Base-by-base conservation (phyloP, 2,329 filamentous ascomycete species). In the Alternaria burnsii region DNA sequence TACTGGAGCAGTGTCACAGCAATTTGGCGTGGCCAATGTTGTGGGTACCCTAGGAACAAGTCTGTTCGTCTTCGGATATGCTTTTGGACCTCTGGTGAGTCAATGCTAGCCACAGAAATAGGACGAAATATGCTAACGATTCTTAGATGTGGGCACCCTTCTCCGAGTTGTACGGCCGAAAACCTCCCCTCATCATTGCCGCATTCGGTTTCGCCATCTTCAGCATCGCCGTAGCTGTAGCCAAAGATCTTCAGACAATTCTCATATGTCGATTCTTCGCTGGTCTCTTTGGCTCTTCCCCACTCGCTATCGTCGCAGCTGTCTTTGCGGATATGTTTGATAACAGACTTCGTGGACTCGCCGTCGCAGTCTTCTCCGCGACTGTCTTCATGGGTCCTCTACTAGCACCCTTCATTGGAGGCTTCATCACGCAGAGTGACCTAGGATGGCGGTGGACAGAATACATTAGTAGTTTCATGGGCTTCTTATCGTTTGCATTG, bases 261-360 rank as follows among this genome's bases (percentile, higher is more conserved):
- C 75, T 86, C 66, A 79, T 86, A 30, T 84, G 81, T 63, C 82
- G 84, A 4, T 86, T 86, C 71, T 86, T 84, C 66, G 81, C 80
- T 9, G 84, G 84, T 11, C 78, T 85, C 52, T 86, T 85, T 65
- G 84, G 83, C 5, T 83, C 84, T n/a, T 84, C 81, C 59, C 84
- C 84, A 0, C 71, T 86, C 18, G 81, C 84, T 5, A 74, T 77
- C 4, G 84, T 86, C 4, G 84, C 83, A 8, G 84, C 84, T 6
- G 81, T 87, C 9, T 87, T 86, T 61, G 83, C 84, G 2, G 85
- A 87, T 63, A 86, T 86, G 78, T 86, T 85, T 66, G 77, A 84
- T 68, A 85, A 85, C 65, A 76, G 75, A 22, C 52, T 57, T 61
- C 80, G 68, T 40, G 77, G 78, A 47, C 61, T 79, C 0, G 77